phyloP scores from a whole-genome alignment of 2,329 filamentous ascomycete genomes.

The Helminthosporium solani region DNA sequence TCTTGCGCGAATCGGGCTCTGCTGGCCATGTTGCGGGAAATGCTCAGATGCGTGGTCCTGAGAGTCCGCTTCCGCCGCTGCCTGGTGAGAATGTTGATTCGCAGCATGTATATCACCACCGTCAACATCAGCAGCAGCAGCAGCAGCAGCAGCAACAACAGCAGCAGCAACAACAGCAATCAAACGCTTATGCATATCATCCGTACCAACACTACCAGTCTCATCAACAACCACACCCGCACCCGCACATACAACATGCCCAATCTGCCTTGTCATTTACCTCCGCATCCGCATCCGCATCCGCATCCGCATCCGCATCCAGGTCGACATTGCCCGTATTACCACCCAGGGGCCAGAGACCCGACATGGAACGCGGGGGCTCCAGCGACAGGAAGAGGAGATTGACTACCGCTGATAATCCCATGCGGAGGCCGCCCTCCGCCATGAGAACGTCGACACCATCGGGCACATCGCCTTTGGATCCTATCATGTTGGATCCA shows the following conservation, averaged over 20 bases:
- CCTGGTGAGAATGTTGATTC: neutral
- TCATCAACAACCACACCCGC: conserved; percentile 22
- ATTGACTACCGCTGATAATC: conserved; percentile 35
- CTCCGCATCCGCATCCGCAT: too few species aligned
- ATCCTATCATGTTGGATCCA: conserved; percentile 25
- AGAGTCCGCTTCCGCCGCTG: conserved; percentile 7
- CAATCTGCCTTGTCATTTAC: conserved; percentile 18
- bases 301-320: neutral
- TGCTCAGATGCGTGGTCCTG: too few species aligned
- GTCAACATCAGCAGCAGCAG: too few species aligned
- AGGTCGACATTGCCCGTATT: neutral
- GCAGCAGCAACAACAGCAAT: too few species aligned
- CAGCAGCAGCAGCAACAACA: too few species aligned
- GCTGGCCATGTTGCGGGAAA: conserved; percentile 14
- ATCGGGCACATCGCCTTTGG: neutral
- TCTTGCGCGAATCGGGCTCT: conserved; percentile 27
- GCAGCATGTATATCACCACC: neutral
- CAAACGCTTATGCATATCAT: neutral
- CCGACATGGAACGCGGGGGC: neutral
- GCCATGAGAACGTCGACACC: conserved; percentile 9
- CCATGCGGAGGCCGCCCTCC: conserved; percentile 31
- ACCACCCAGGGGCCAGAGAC: neutral
- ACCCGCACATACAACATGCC: conserved; percentile 18
- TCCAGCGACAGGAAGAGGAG: conserved; percentile 38
- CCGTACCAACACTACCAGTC: conserved; percentile 4